Percentiles rank a stretch among this genome's conserved stretches.
Conservation (phyloP, 352 stramenopile genomes). For the Blastocystis sp. region DNA sequence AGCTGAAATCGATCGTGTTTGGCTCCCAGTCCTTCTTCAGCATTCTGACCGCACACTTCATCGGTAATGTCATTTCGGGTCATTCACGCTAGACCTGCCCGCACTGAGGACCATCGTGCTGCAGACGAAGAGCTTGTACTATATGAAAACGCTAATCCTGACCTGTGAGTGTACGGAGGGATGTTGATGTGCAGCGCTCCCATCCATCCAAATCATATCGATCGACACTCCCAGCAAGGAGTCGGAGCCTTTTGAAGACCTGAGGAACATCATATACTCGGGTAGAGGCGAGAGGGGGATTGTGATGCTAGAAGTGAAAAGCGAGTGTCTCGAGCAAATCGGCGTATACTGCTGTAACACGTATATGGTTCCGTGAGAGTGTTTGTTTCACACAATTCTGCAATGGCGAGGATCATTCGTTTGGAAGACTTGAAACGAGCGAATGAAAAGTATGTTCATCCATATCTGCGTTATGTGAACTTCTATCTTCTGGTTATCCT, state of each 20-base stretch:
- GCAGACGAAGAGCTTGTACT: slow-evolving; percentile 40
- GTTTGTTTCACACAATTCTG: slow-evolving; percentile 41
- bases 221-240: slow-evolving; percentile 11
- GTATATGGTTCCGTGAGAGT: slow-evolving; percentile 6
- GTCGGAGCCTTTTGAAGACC: slow-evolving; percentile 25
- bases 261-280: slow-evolving; percentile 40
- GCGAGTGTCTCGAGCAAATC: neutral
- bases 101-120: slow-evolving; percentile 7
- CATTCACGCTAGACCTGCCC: slow-evolving; percentile 9
- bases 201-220: neutral
- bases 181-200: neutral
- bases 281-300: neutral
- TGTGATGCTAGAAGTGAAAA: slow-evolving; percentile 28
- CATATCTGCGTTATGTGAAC: slow-evolving; percentile 48
- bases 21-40: slow-evolving; percentile 18
- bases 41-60: slow-evolving; percentile 34
- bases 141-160: slow-evolving; percentile 25
- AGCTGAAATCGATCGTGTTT: slow-evolving; percentile 18
- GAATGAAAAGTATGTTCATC: neutral
- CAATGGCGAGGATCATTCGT: slow-evolving; percentile 7
- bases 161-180: neutral
- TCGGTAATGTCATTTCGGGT: neutral
- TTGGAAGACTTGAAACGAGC: neutral
- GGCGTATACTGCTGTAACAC: neutral
- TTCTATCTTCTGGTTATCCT: slow-evolving; percentile 45